phyloP scores from a whole-genome alignment of 805 yeast genomes.

The Hanseniaspora vineae region DNA sequence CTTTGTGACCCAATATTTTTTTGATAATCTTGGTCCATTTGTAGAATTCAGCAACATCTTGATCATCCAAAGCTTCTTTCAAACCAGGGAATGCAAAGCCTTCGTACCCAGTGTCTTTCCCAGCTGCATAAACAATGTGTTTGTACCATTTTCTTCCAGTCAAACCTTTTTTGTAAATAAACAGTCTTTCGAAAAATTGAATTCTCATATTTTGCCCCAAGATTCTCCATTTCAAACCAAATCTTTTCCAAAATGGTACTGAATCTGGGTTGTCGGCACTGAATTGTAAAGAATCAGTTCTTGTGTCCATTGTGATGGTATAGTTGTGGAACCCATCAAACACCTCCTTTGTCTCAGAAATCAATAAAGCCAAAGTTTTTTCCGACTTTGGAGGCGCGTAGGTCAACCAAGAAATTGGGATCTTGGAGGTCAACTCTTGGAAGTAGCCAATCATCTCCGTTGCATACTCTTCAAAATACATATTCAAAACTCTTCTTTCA shows the following conservation, averaged over 20 bases:
- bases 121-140: constrained; percentile 39
- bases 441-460: constrained; percentile 26
- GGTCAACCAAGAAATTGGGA: constrained; percentile 30
- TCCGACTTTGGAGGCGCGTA: constrained; percentile 4
- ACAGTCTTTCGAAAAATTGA: constrained; percentile 31
- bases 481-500: constrained; percentile 32
- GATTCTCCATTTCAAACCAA: constrained; percentile 16
- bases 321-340: constrained; percentile 14
- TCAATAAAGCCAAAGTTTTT: constrained; percentile 15
- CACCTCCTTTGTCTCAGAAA: constrained; percentile 18
- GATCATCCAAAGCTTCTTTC: constrained; percentile 39
- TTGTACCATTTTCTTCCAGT: constrained; percentile 40
- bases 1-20: constrained; percentile 1
- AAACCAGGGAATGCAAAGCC: constrained; percentile 43
- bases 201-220: constrained; percentile 24
- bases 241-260: constrained; percentile 22
- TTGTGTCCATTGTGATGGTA: constrained; percentile 18
- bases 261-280: constrained; percentile 20
- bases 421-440: constrained; percentile 21
- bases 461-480: constrained; percentile 28
- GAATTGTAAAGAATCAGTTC: constrained; percentile 10
- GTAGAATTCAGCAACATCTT: constrained; percentile 23
- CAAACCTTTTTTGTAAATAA: constrained; percentile 33
- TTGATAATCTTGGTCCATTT: constrained; percentile 18
- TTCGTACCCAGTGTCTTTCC: constrained; percentile 43